Evolutionary conservation across 1,284 basidiomycete species (phyloP).

Genomic region (Gymnopus androsaceus): DNA sequence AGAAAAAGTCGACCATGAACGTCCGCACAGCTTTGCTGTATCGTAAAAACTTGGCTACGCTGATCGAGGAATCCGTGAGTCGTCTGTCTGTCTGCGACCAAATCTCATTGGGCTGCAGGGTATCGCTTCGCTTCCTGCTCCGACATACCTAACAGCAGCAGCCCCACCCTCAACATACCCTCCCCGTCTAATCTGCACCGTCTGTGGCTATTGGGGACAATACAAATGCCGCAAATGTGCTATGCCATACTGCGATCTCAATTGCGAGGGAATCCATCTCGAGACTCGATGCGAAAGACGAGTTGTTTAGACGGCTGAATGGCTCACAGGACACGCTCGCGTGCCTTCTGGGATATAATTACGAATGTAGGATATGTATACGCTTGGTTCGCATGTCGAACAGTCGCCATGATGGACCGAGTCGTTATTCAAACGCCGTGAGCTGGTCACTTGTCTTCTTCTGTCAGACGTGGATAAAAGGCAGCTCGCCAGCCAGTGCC

Average conservation of each 20-base stretch:
- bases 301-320: constrained; percentile 36
- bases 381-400: too few relatives aligned
- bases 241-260: constrained; percentile 58
- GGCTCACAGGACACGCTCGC: neutral
- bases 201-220: constrained; percentile 69
- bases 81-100: neutral
- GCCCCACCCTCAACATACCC: constrained; percentile 50
- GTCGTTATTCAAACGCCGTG: too few relatives aligned
- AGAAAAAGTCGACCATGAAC: constrained; percentile 81
- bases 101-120: constrained; percentile 41
- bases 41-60: constrained; percentile 68
- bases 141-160: constrained; percentile 60
- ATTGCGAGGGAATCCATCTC: constrained; percentile 56
- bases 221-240: constrained; percentile 64
- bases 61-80: constrained; percentile 80
- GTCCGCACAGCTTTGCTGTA: constrained; percentile 78
- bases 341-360: neutral
- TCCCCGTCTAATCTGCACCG: constrained; percentile 59
- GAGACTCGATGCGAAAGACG: constrained; percentile 65
- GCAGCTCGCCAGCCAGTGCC: too few relatives aligned
- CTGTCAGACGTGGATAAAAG: too few relatives aligned
- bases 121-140: constrained; percentile 55
- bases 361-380: too few relatives aligned
- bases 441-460: too few relatives aligned
- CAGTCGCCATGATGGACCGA: too few relatives aligned